These are phyloP conservation scores for Quercus lobata DNA, from an alignment of 331 rosid genomes.

Conservation along the genomic window DNA sequence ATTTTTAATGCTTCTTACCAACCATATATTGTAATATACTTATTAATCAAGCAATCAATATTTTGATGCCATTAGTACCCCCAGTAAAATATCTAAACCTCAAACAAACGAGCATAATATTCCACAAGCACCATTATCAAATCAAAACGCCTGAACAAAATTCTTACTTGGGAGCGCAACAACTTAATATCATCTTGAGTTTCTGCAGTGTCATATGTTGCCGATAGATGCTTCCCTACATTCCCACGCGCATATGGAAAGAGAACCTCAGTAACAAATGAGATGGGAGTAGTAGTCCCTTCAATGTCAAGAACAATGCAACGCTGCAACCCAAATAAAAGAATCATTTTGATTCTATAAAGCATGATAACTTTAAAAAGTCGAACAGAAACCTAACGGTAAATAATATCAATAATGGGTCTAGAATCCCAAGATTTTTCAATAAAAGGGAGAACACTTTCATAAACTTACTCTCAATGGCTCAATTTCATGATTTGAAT, in stretches of 20 bases:
- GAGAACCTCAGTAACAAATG: slow-evolving; percentile 87
- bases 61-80: not conserved
- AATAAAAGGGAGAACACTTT: slow-evolving; percentile 15
- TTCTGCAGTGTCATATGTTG: slow-evolving; percentile 64
- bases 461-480: slow-evolving; percentile 48
- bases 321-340: slow-evolving; percentile 47
- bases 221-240: slow-evolving; percentile 80
- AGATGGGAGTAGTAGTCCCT: slow-evolving; percentile 96
- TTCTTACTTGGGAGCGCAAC: slow-evolving; percentile 70
- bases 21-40: not conserved
- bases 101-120: not conserved
- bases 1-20: too few species aligned
- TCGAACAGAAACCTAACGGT: not conserved
- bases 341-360: not conserved
- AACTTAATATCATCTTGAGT: slow-evolving; percentile 76
- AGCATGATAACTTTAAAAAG: not conserved
- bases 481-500: slow-evolving; percentile 35
- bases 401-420: slow-evolving; percentile 5
- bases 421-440: slow-evolving; percentile 6
- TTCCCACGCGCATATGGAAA: slow-evolving; percentile 90
- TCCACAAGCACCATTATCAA: slow-evolving; percentile 15
- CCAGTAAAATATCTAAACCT: not conserved
- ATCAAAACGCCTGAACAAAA: slow-evolving; percentile 8
- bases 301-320: slow-evolving; percentile 96
- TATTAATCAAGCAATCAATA: not conserved